Evolutionary conservation across 352 stramenopile genomes (phyloP).

Genomic region (Phytophthora fragariaefolia): DNA sequence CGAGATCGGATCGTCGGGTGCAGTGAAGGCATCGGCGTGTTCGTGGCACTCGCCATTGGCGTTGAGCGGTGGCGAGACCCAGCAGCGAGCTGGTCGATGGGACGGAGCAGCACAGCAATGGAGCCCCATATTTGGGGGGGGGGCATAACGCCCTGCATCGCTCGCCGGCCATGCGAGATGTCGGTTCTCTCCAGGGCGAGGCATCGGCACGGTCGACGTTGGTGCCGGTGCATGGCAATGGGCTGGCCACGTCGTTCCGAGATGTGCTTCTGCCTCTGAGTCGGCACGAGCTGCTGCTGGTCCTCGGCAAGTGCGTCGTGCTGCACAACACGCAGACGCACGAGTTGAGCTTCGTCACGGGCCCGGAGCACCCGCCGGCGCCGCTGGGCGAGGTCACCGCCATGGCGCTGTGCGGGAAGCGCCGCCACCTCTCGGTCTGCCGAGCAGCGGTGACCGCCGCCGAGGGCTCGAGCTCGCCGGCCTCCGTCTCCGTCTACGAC

Average conservation of each 20-base stretch:
- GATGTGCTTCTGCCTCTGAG: conserved; percentile 65
- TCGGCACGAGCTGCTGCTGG: conserved; percentile 67
- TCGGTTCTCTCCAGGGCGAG: conserved; percentile 2
- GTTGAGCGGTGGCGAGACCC: background rate
- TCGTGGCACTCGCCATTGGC: background rate
- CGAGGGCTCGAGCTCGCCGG: conserved; percentile 23
- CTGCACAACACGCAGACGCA: conserved; percentile 73
- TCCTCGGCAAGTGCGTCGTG: conserved; percentile 68
- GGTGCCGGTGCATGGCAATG: conserved; percentile 56
- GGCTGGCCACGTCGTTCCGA: conserved; percentile 54
- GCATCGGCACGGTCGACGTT: conserved; percentile 25
- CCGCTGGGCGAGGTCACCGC: conserved; percentile 72
- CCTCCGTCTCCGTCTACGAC: conserved; percentile 51
- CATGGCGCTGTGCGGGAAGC: conserved; percentile 68
- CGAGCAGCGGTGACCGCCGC: conserved; percentile 44
- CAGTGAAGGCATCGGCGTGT: conserved; percentile 6
- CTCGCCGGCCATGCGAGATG: conserved; percentile 10
- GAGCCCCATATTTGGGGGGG: conserved; percentile 33
- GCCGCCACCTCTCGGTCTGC: conserved; percentile 59
- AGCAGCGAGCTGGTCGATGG: conserved; percentile 2
- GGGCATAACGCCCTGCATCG: conserved; percentile 6
- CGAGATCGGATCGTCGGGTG: conserved; percentile 24
- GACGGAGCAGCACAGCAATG: conserved; percentile 2
- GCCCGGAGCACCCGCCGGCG: conserved; percentile 19
- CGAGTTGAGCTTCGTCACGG: conserved; percentile 58